Evolutionary conservation across 2,329 filamentous ascomycete species (phyloP).

Genomic region (Colletotrichum karsti): DNA sequence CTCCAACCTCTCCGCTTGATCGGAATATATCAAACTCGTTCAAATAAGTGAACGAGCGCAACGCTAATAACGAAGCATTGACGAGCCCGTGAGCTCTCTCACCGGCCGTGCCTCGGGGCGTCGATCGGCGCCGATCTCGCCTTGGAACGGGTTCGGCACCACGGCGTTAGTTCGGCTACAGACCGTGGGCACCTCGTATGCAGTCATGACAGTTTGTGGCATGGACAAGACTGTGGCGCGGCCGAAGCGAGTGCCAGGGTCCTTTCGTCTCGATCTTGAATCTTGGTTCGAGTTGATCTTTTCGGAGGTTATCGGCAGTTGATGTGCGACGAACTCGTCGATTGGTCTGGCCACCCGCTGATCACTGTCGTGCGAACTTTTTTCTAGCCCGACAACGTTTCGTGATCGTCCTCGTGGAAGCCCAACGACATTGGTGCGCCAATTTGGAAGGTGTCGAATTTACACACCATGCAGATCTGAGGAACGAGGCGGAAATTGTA

Average conservation of each 20-base stretch:
- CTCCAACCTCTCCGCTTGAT: too few relatives aligned
- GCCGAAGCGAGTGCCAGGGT: constrained; percentile 1
- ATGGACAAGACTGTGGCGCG: constrained; percentile 1
- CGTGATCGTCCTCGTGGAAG: neutral
- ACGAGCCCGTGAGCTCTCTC: neutral
- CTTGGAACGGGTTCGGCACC: neutral
- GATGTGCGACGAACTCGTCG: neutral
- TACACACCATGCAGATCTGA: neutral
- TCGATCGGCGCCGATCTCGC: constrained; percentile 25
- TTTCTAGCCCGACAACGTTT: neutral
- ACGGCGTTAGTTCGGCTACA: constrained; percentile 10
- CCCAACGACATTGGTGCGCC: neutral
- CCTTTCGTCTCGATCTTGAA: constrained; percentile 12
- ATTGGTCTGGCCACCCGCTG: constrained; percentile 17
- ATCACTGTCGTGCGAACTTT: constrained; percentile 5
- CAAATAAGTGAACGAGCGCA: too few relatives aligned
- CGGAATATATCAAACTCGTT: too few relatives aligned
- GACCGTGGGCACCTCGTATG: neutral
- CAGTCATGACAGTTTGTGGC: constrained; percentile 19
- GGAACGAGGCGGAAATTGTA: too few relatives aligned
- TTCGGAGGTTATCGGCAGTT: constrained; percentile 28
- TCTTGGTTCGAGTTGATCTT: constrained; percentile 16
- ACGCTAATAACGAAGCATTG: too few relatives aligned
- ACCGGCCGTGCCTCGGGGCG: constrained; percentile 13
- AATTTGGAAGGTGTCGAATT: neutral